Base-by-base conservation (phyloP, 495 filamentous ascomycete species). In the Hypoxylon lienhwacheense region DNA sequence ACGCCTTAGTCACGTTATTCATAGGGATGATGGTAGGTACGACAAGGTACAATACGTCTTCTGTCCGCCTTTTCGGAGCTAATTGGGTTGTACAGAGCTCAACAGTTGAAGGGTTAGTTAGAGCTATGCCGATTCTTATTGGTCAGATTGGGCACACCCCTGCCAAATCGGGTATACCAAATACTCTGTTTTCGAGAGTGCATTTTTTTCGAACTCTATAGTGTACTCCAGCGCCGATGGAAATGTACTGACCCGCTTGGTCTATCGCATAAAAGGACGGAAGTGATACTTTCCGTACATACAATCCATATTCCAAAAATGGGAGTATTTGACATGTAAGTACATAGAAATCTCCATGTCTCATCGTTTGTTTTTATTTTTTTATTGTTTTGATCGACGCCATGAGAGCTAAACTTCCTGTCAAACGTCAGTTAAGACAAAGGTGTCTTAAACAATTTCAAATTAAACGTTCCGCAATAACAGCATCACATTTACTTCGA, bases 91-190 rank as follows among this genome's bases (percentile, higher is more conserved):
- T n/a, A n/a, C n/a, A 56, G 36, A 29, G 47, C 59, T 48, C 59
- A 62, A 62, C 59, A 62, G 59, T 62, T 62, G 59, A 61, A 62
- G 51, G 47, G 31, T 25, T 11, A 29, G 40, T 24, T 31, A 40
- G 24, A 26, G 12, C 17, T 31, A 15, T 15, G 34, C 37, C 12
- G 5, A 29, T 4, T 41, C 20, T 36, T 21, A 61, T 61, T 61
- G 57, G 57, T 26, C 35, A 10, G 21, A 41, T 35, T 19, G 21
- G 7, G 35, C 41, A 14, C 15, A 41, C 22, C 40, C 31, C 57
- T 51, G 29, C 57, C 57, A 24, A 54, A 55, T 61, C 47, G 51
- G 57, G 57, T 51, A 60, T 61, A 31, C n/a, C n/a, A n/a, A n/a
- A 51, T 42, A 47, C 31, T 8, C 31, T 39, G 36, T 28, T 28